Conservation (phyloP, 2,329 filamentous ascomycete species). For the Rasamsonia emersonii region DNA sequence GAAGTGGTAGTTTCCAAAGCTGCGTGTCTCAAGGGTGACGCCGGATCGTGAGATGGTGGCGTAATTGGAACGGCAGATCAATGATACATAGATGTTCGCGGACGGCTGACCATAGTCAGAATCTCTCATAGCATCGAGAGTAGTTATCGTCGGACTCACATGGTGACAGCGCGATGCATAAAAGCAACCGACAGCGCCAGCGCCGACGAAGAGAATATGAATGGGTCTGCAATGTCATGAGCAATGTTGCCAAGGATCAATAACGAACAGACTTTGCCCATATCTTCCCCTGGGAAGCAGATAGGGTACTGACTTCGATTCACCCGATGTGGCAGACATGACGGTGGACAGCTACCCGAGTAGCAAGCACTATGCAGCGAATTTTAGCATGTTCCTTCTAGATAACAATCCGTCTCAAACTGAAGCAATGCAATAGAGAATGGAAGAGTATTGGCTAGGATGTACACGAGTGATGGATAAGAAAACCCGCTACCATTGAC, state of each 20-base stretch:
- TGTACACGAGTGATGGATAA: no score
- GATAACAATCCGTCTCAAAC: no score
- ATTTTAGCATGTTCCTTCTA: no score
- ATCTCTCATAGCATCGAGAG: background rate
- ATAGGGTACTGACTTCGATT: no score
- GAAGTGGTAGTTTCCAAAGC: conserved; percentile 61
- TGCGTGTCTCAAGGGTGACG: conserved; percentile 55
- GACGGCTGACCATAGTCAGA: background rate
- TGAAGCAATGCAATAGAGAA: no score
- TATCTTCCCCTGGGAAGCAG: no score
- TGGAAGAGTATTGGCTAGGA: no score
- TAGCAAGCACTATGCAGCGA: no score
- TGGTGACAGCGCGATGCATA: conserved; percentile 3
- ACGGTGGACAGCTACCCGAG: no score
- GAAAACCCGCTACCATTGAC: no score
- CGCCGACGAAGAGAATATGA: conserved; percentile 3
- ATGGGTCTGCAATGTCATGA: background rate
- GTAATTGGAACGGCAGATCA: conserved; percentile 69
- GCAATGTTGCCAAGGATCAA: background rate
- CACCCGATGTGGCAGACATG: no score
- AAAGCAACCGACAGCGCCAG: conserved; percentile 3
- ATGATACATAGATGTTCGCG: conserved; percentile 50
- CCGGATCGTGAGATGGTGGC: conserved; percentile 51
- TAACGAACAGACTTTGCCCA: background rate
- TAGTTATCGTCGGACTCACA: background rate